A percentile compares a stretch with the other conserved stretches of the same genome.
These are phyloP conservation scores for Codiaeum variegatum DNA, from an alignment of 441 rosid species.

Conservation along the genomic window DNA sequence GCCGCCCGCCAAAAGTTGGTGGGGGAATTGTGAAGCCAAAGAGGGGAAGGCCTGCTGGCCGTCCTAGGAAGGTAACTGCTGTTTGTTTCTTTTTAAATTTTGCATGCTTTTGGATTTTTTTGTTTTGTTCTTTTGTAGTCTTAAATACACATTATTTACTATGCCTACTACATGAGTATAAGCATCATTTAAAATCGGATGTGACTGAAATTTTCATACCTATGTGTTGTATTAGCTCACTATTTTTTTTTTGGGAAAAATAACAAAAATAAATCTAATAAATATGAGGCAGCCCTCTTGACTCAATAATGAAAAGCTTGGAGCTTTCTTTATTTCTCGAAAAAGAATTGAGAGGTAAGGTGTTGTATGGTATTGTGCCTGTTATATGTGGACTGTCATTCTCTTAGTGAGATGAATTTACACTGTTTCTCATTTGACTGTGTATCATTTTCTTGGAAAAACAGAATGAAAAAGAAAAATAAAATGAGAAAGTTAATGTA, in stretches of 20 bases:
- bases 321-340: background rate
- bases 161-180: too few species aligned
- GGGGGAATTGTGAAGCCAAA: slow-evolving; percentile 30
- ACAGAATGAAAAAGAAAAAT: background rate
- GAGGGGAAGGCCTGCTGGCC: slow-evolving; percentile 57
- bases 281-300: too few species aligned
- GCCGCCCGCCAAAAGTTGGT: slow-evolving; percentile 55
- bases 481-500: background rate
- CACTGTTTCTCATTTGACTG: background rate
- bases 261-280: too few species aligned
- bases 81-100: background rate
- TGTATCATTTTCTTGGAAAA: background rate
- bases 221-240: too few species aligned
- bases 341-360: background rate
- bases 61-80: slow-evolving; percentile 63
- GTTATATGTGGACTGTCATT: background rate
- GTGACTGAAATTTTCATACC: too few species aligned
- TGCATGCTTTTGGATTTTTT: background rate
- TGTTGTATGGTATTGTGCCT: background rate
- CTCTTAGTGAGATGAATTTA: background rate
- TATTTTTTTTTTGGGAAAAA: too few species aligned
- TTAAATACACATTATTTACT: too few species aligned
- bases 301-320: background rate
- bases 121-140: background rate
- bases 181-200: too few species aligned